A percentile compares a stretch with the other conserved stretches of the same genome.
Conservation (phyloP, 1,139 yeast genomes). For the Geotrichum europaeum region DNA sequence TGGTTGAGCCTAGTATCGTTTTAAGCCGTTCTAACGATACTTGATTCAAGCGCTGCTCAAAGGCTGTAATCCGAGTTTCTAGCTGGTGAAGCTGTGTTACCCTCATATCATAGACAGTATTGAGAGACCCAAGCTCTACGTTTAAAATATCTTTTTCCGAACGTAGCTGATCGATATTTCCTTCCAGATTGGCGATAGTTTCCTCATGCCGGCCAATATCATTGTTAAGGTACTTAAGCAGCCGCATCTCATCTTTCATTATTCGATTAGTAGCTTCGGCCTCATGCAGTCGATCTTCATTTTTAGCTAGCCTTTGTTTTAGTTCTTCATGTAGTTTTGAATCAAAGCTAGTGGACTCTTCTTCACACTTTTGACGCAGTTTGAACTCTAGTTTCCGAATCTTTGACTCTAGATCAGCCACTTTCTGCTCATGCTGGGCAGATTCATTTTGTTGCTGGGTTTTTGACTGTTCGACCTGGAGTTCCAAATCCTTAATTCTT, state of each 20-base stretch:
- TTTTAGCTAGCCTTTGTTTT: constrained; percentile 11
- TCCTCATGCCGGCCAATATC: constrained; percentile 20
- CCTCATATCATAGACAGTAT: constrained; percentile 26
- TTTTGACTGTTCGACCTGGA: not conserved
- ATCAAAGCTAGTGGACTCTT: not conserved
- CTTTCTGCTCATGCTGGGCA: not conserved
- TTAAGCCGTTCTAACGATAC: constrained; percentile 32
- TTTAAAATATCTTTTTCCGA: constrained; percentile 25
- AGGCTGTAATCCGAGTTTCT: constrained; percentile 27
- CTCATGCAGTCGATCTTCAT: constrained; percentile 17
- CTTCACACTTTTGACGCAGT: not conserved
- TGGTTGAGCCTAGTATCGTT: constrained; percentile 32
- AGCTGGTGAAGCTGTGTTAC: constrained; percentile 28
- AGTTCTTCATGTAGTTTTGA: constrained; percentile 1
- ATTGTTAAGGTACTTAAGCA: constrained; percentile 14
- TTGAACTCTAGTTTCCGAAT: constrained; percentile 6
- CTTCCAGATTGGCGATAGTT: constrained; percentile 17
- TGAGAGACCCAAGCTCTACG: constrained; percentile 25
- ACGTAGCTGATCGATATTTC: constrained; percentile 22
- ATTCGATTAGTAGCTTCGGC: constrained; percentile 15
- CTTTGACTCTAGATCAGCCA: constrained; percentile 1
- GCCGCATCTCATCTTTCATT: constrained; percentile 7
- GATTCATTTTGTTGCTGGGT: not conserved
- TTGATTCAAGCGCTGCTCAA: constrained; percentile 28
- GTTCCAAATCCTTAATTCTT: not conserved